These are phyloP conservation scores for Cetraspora pellucida DNA, from an alignment of 192 early-diverging fungal species.

Conservation along the genomic window DNA sequence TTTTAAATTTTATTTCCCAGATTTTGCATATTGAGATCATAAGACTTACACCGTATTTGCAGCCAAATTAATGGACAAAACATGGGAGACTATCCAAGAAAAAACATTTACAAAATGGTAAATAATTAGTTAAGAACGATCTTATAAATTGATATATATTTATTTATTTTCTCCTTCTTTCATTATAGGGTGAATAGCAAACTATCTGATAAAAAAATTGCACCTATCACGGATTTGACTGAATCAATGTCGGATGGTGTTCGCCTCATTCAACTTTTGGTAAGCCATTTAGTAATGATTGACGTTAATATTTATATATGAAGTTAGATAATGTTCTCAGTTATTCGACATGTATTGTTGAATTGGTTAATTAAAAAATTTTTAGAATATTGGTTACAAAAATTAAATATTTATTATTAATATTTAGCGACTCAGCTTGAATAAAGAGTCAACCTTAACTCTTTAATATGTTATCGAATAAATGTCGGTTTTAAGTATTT, in stretches of 20 bases:
- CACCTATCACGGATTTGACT: constrained; percentile 44
- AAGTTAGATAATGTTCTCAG: background rate
- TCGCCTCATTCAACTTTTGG: constrained; percentile 60
- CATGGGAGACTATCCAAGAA: constrained; percentile 90
- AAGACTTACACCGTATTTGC: background rate
- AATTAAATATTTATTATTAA: no score
- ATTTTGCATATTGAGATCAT: background rate
- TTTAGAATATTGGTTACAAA: no score
- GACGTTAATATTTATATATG: background rate
- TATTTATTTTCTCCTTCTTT: background rate
- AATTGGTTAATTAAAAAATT: no score
- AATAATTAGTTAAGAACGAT: background rate
- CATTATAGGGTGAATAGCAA: constrained; percentile 75
- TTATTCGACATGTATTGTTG: no score
- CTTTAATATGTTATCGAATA: background rate
- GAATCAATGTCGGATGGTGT: constrained; percentile 57
- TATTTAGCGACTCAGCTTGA: no score
- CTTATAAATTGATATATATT: background rate
- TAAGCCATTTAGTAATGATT: constrained; percentile 33
- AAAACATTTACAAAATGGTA: constrained; percentile 70
- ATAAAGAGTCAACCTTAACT: background rate
- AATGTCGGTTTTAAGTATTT: background rate
- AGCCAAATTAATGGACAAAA: constrained; percentile 67
- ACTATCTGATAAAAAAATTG: constrained; percentile 55
- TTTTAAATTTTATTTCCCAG: no score